Evolutionary conservation across 179 eudicot species (phyloP).

Genomic region (Carnegiea gigantea): DNA sequence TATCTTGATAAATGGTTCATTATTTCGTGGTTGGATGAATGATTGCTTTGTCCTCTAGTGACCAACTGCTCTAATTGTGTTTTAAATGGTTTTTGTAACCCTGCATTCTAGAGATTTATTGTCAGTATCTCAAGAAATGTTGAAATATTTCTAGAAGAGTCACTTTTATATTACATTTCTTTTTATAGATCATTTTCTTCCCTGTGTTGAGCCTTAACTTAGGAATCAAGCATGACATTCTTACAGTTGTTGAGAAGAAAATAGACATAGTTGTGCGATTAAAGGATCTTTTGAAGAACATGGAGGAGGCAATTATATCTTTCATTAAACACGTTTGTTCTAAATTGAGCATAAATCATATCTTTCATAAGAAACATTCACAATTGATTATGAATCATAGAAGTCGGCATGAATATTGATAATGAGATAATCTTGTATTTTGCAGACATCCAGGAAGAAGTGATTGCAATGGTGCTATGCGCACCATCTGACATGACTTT

Average conservation of each 20-base stretch:
- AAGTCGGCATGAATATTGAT: background rate
- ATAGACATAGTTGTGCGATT: background rate
- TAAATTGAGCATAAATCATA: background rate
- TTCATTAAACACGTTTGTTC: background rate
- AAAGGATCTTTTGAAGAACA: background rate
- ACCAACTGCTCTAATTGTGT: background rate
- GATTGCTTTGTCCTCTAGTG: background rate
- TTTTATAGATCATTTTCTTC: background rate
- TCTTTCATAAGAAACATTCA: background rate
- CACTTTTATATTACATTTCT: background rate
- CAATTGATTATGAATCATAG: background rate
- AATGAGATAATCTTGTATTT: background rate
- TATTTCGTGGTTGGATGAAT: background rate
- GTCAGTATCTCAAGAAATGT: background rate
- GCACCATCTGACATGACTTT: background rate
- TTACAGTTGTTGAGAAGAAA: conserved; percentile 10
- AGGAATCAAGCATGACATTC: background rate
- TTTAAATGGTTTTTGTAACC: background rate
- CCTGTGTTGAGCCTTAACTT: background rate
- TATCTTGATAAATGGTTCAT: background rate
- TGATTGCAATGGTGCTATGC: background rate
- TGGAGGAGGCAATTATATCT: background rate
- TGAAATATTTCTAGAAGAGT: background rate
- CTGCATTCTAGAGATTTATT: background rate
- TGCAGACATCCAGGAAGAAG: background rate